These are phyloP conservation scores for Daldinia concentrica DNA, from an alignment of 495 filamentous ascomycete genomes.

Conservation along the genomic window DNA sequence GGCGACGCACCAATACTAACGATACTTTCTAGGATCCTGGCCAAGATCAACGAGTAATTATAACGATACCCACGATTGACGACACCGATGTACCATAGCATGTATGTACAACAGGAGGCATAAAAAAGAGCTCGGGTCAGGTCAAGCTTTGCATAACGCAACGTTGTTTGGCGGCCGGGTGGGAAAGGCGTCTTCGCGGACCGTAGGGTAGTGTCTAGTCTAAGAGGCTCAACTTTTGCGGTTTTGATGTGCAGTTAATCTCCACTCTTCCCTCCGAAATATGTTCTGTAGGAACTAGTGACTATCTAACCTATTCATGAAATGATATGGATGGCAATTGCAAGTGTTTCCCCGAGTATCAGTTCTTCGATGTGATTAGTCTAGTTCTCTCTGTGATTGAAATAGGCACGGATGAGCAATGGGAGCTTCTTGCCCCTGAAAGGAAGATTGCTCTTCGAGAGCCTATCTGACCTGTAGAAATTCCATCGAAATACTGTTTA, in stretches of 20 bases:
- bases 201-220: neutral
- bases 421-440: too few species aligned
- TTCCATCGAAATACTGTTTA: neutral
- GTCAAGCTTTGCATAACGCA: conserved; percentile 40
- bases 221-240: conserved; percentile 9
- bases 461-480: neutral
- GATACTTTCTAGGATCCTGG: conserved; percentile 68
- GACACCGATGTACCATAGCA: conserved; percentile 50
- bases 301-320: neutral
- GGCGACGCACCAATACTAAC: conserved; percentile 3
- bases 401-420: too few species aligned
- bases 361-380: neutral
- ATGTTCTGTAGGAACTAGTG: conserved; percentile 2
- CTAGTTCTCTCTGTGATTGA: neutral
- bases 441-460: neutral
- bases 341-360: neutral
- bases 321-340: neutral
- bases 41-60: conserved; percentile 85
- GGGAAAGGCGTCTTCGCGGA: conserved; percentile 28
- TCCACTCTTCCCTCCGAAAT: conserved; percentile 37
- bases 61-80: conserved; percentile 43
- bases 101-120: conserved; percentile 45
- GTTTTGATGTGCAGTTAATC: conserved; percentile 35
- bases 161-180: conserved; percentile 16
- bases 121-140: conserved; percentile 40